A percentile compares a stretch with the other conserved stretches of the same genome.
Conservation (phyloP, 306 rosid genomes). For the Astragalus membranaceus region DNA sequence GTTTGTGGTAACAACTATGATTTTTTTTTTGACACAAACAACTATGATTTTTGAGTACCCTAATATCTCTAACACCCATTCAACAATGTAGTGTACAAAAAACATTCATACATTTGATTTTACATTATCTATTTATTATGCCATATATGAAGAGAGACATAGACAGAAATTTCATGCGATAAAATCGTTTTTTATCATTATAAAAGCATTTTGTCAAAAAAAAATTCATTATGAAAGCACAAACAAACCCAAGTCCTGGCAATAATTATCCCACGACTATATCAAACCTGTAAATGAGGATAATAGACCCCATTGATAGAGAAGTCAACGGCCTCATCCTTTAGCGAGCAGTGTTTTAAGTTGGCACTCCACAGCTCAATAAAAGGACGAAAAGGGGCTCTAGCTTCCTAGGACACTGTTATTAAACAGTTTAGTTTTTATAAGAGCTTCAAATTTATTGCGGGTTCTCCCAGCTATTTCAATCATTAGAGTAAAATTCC, state of each 20-base stretch:
- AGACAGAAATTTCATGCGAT: neutral
- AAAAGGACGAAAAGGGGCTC: constrained; percentile 34
- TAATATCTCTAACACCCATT: too few species aligned
- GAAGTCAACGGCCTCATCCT: constrained; percentile 40
- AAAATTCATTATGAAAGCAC: neutral
- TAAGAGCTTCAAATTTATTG: constrained; percentile 7
- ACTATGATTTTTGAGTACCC: too few species aligned
- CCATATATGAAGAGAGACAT: neutral
- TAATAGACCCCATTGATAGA: constrained; percentile 6
- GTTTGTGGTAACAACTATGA: too few species aligned
- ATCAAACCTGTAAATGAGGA: constrained; percentile 17
- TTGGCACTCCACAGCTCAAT: constrained; percentile 27
- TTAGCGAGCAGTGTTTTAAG: constrained; percentile 19
- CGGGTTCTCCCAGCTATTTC: neutral
- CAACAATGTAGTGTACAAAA: too few species aligned
- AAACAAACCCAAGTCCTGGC: neutral
- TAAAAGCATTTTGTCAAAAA: too few species aligned
- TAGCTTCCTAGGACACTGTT: neutral
- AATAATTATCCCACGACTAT: constrained; percentile 25
- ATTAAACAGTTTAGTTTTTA: neutral
- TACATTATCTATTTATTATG: neutral
- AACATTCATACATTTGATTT: neutral
- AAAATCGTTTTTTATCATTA: neutral
- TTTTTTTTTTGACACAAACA: too few species aligned
- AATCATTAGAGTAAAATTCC: constrained; percentile 9